phyloP scores from a whole-genome alignment of 1,284 basidiomycete species.

The Athelia sp. region DNA sequence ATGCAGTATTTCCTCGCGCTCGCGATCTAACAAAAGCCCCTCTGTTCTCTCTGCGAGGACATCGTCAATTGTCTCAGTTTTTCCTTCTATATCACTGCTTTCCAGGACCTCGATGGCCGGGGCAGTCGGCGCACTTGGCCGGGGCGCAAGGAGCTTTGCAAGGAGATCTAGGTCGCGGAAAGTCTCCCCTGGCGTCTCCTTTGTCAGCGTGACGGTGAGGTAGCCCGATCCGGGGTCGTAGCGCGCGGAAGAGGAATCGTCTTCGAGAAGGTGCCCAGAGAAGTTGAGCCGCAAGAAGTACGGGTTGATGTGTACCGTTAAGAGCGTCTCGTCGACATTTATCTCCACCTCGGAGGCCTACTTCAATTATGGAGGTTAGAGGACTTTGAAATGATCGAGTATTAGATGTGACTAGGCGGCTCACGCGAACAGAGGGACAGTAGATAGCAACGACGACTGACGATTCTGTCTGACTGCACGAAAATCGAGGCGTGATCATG shows the following conservation, averaged over 20 bases:
- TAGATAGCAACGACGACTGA: conserved; percentile 61
- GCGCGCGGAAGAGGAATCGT: conserved; percentile 62
- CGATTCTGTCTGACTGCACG: conserved; percentile 61
- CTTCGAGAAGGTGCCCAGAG: conserved; percentile 56
- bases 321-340: conserved; percentile 61
- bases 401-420: conserved; percentile 17
- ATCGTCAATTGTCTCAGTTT: conserved; percentile 20
- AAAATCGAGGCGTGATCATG: conserved; percentile 81
- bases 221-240: conserved; percentile 73
- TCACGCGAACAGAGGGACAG: conserved; percentile 74
- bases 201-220: conserved; percentile 65
- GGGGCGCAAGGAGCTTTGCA: conserved; percentile 68
- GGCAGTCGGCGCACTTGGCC: conserved; percentile 30
- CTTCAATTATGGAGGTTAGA: conserved; percentile 16
- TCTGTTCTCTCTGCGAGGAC: conserved; percentile 35
- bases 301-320: conserved; percentile 74
- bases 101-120: conserved; percentile 64
- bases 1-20: conserved; percentile 49
- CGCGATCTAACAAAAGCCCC: conserved; percentile 40
- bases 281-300: conserved; percentile 79
- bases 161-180: conserved; percentile 75
- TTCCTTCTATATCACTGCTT: neutral
- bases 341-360: conserved; percentile 79
- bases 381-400: conserved; percentile 4
- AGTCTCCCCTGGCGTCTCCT: conserved; percentile 55